Base-by-base conservation (phyloP, 495 filamentous ascomycete species). In the Talaromyces liani region DNA sequence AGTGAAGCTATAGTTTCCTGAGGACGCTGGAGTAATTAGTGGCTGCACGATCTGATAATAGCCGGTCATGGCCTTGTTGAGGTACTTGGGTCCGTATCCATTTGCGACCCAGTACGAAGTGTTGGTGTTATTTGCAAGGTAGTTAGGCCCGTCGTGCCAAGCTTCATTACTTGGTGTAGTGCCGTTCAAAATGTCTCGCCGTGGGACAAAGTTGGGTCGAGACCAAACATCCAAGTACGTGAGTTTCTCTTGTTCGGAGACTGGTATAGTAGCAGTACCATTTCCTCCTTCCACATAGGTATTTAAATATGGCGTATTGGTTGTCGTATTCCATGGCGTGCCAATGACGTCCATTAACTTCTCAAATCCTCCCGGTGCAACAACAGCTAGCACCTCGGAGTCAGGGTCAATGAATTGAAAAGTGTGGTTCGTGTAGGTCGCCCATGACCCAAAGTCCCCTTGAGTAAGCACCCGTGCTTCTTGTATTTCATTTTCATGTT, bases 291-390 rank as follows among this genome's bases (percentile, higher is more conserved):
- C 41, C 41, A 18, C 14, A 47, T 47, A 47, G 41, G 12, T 47
- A 47, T 47, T 47, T 16, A 47, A 47, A 47, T 47, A 47, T 47
- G 41, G 41, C 9, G 41, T 47, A 47, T 47, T 47, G 12, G 41
- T 47, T 14, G 41, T 47, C 6, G 41, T 6, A 6, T 47, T 47
- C 41, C 41, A 47, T 18, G 41, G 41, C 12, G 12, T 14, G 41
- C 14, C 41, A 47, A 47, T 47, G 18, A 47, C 4, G 14, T 14
- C 18, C 41, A 47, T 16, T 47, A 47, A 67, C 59, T 71, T 76
- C 71, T 81, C 79, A 49, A 80, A 79, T 9, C 77, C 77, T 54
- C 79, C 79, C 20, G 79, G 79, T 3, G 70, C 68, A 34, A 81
- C 71, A 0, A 79, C 72, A 0, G 77, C 77, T 8, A 72, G 68